Conservation (phyloP, 495 filamentous ascomycete species). For the Talaromyces trachyspermus region DNA sequence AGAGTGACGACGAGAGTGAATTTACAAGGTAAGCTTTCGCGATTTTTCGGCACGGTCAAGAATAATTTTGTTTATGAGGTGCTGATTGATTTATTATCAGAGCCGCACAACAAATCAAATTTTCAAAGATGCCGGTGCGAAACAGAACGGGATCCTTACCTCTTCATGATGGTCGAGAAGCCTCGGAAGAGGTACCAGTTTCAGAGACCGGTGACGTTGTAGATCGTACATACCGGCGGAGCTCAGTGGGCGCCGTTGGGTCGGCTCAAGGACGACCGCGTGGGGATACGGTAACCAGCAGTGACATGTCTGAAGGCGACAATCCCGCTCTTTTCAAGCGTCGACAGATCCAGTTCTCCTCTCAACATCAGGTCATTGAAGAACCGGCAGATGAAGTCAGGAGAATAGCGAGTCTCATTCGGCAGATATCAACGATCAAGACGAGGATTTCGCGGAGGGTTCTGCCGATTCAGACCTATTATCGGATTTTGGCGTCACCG, state of each 20-base stretch:
- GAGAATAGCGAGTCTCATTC: slow-evolving; percentile 30
- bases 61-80: not conserved
- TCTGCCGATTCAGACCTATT: slow-evolving; percentile 58
- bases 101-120: slow-evolving; percentile 77
- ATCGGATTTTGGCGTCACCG: slow-evolving; percentile 61
- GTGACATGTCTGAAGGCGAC: slow-evolving; percentile 87
- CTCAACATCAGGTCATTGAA: slow-evolving; percentile 47
- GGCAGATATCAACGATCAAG: slow-evolving; percentile 40
- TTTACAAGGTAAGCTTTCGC: slow-evolving; percentile 26
- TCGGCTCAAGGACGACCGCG: slow-evolving; percentile 66
- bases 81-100: slow-evolving; percentile 26
- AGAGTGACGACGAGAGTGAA: slow-evolving; percentile 86
- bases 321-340: slow-evolving; percentile 59
- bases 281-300: slow-evolving; percentile 83
- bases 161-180: slow-evolving; percentile 49
- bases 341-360: slow-evolving; percentile 48
- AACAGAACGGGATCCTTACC: slow-evolving; percentile 83
- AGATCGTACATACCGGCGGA: slow-evolving; percentile 49
- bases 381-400: slow-evolving; percentile 49
- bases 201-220: slow-evolving; percentile 44
- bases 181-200: slow-evolving; percentile 49
- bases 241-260: slow-evolving; percentile 70
- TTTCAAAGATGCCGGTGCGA: slow-evolving; percentile 88
- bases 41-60: not conserved
- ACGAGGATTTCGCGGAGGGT: slow-evolving; percentile 57